Conservation (phyloP, 768 basidiomycete species). For the Lactarius pseudohatsudake region DNA sequence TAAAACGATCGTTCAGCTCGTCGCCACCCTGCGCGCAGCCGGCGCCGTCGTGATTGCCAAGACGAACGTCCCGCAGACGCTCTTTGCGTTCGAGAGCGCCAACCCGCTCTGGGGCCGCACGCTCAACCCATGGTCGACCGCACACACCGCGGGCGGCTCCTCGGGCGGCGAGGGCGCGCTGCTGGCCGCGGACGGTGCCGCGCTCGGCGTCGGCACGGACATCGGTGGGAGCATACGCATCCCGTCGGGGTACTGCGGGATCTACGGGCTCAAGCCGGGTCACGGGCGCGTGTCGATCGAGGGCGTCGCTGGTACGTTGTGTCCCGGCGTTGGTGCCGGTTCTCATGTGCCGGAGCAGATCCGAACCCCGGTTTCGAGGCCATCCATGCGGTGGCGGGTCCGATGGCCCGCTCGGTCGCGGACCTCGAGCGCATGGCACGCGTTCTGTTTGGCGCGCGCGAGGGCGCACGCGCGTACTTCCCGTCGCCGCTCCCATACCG, state of each 20-base stretch:
- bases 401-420: conserved; percentile 66
- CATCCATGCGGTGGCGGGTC: conserved; percentile 54
- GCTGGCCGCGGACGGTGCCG: conserved; percentile 76
- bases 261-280: conserved; percentile 76
- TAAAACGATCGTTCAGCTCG: conserved; percentile 43
- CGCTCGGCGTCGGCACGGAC: conserved; percentile 77
- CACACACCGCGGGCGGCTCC: conserved; percentile 33
- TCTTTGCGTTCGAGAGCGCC: conserved; percentile 79
- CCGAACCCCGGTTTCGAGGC: conserved; percentile 70
- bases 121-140: conserved; percentile 59
- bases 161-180: conserved; percentile 60
- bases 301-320: conserved; percentile 41
- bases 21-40: conserved; percentile 56
- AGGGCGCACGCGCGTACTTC: neutral
- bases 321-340: neutral
- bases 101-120: conserved; percentile 80
- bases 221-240: conserved; percentile 83
- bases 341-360: conserved; percentile 37
- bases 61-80: conserved; percentile 91
- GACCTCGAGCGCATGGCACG: conserved; percentile 67
- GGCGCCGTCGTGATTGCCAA: conserved; percentile 86
- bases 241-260: conserved; percentile 74
- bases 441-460: conserved; percentile 46
- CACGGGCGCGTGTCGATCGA: conserved; percentile 49
- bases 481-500: conserved; percentile 61